Conservation (phyloP, 495 filamentous ascomycete genomes). For the Annulohypoxylon nitens region DNA sequence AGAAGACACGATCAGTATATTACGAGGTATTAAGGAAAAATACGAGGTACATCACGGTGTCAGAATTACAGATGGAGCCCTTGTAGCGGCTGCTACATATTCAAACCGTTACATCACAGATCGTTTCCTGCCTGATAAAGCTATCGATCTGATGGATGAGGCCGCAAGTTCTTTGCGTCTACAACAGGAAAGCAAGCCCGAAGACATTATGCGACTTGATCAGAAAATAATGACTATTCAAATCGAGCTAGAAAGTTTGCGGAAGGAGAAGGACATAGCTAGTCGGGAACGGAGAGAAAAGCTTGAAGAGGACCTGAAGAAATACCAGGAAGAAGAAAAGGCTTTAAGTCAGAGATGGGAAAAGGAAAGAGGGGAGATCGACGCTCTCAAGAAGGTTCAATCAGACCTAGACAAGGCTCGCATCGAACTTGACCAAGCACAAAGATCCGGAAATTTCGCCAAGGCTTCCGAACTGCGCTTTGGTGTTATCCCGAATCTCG, state of each 20-base stretch:
- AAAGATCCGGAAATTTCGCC: slow-evolving; percentile 91
- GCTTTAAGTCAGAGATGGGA: slow-evolving; percentile 85
- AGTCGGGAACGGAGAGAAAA: slow-evolving; percentile 91
- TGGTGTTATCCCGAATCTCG: slow-evolving; percentile 82
- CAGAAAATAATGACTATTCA: slow-evolving; percentile 97
- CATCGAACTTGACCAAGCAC: slow-evolving; percentile 86
- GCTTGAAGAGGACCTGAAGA: slow-evolving; percentile 79
- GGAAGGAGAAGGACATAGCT: slow-evolving; percentile 91
- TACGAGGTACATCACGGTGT: slow-evolving; percentile 98
- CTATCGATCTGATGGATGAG: slow-evolving; percentile 97
- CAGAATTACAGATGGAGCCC: slow-evolving; percentile 89
- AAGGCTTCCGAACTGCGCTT: slow-evolving; percentile 90
- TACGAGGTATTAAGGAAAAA: slow-evolving; percentile 94
- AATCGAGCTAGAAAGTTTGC: slow-evolving; percentile 94
- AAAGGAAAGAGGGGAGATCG: slow-evolving; percentile 86
- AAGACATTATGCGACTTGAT: slow-evolving; percentile 89
- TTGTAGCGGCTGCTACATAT: slow-evolving; percentile 91
- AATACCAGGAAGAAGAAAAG: slow-evolving; percentile 75
- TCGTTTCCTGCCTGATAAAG: slow-evolving; percentile 95
- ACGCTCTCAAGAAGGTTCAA: slow-evolving; percentile 86
- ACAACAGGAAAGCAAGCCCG: slow-evolving; percentile 97
- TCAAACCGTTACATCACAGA: slow-evolving; percentile 97
- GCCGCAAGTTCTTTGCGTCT: slow-evolving; percentile 89
- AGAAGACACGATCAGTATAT: slow-evolving; percentile 92
- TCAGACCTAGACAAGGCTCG: slow-evolving; percentile 85